These are phyloP conservation scores for Chaetomium sp. DNA, from an alignment of 2,329 filamentous ascomycete genomes.

Conservation along the genomic window DNA sequence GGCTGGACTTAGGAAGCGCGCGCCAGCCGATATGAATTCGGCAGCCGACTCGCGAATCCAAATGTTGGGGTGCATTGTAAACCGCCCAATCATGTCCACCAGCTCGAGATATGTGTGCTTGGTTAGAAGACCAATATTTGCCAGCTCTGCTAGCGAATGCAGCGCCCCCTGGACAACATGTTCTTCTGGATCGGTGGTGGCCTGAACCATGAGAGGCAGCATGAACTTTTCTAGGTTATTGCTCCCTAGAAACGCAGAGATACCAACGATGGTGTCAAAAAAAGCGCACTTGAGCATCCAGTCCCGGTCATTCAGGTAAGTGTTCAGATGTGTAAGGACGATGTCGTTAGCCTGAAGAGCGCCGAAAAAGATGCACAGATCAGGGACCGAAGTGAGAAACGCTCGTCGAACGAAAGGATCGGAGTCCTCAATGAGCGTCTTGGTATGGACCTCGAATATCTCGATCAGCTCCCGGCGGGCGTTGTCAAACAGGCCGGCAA, in stretches of 20 bases:
- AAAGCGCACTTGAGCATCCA: constrained; percentile 97
- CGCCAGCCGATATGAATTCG: constrained; percentile 77
- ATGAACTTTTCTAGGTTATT: constrained; percentile 93
- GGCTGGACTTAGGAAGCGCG: constrained; percentile 73
- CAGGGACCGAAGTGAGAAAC: constrained; percentile 87
- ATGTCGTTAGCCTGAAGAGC: constrained; percentile 92
- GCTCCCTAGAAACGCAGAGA: constrained; percentile 86
- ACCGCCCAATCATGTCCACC: constrained; percentile 77
- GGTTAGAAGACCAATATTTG: constrained; percentile 83
- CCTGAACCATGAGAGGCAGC: constrained; percentile 91
- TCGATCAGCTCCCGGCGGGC: constrained; percentile 81
- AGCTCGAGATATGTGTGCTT: constrained; percentile 84
- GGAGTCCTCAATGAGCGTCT: constrained; percentile 82
- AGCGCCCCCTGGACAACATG: constrained; percentile 91
- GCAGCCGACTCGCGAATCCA: constrained; percentile 93
- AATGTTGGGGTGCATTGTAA: constrained; percentile 89
- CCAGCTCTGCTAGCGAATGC: constrained; percentile 84
- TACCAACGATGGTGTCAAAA: constrained; percentile 91
- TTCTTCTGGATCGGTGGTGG: constrained; percentile 88
- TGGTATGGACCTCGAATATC: constrained; percentile 85
- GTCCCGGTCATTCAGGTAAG: constrained; percentile 92
- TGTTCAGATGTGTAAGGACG: constrained; percentile 94
- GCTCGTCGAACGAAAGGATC: constrained; percentile 86
- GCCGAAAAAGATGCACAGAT: constrained; percentile 92
- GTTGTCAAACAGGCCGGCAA: constrained; percentile 84